phyloP scores from a whole-genome alignment of 2,329 filamentous ascomycete genomes.

The Microsporum canis region DNA sequence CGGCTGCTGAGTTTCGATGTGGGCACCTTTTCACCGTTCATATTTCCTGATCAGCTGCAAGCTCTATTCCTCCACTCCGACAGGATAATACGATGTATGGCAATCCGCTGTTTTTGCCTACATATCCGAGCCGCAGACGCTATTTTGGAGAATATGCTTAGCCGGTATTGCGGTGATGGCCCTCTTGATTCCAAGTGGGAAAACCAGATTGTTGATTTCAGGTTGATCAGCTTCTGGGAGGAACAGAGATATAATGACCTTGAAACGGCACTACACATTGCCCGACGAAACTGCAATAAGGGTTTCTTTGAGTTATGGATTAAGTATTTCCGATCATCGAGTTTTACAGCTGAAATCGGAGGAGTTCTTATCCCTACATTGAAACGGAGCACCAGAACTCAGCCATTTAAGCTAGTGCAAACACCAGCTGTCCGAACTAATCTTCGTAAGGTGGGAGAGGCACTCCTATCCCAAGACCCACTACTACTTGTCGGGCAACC shows the following conservation, averaged over 20 bases:
- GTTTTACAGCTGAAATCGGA: slow-evolving; percentile 54
- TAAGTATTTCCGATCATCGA: slow-evolving; percentile 33
- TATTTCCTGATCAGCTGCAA: slow-evolving; percentile 58
- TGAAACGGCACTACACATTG: slow-evolving; percentile 18
- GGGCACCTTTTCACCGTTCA: slow-evolving; percentile 52
- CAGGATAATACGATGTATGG: slow-evolving; percentile 61
- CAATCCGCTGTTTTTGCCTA: slow-evolving; percentile 68
- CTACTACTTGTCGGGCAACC: slow-evolving; percentile 71
- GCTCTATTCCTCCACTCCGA: slow-evolving; percentile 51
- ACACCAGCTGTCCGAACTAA: slow-evolving; percentile 66
- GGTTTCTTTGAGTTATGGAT: slow-evolving; percentile 19
- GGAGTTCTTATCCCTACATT: slow-evolving; percentile 54
- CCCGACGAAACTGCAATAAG: slow-evolving; percentile 18
- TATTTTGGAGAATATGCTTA: slow-evolving; percentile 61
- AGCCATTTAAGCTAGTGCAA: slow-evolving; percentile 46
- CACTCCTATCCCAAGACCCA: slow-evolving; percentile 57
- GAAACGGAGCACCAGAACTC: slow-evolving; percentile 36
- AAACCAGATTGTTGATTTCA: slow-evolving; percentile 63
- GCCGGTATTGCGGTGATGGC: slow-evolving; percentile 52
- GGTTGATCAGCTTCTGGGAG: slow-evolving; percentile 57
- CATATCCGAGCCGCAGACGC: slow-evolving; percentile 69
- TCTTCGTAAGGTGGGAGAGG: slow-evolving; percentile 54
- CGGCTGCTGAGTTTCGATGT: slow-evolving; percentile 68
- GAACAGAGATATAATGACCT: slow-evolving; percentile 46
- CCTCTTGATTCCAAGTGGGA: slow-evolving; percentile 63